These are phyloP conservation scores for Exophiala bonariae DNA, from an alignment of 2,329 filamentous ascomycete species.

Conservation along the genomic window DNA sequence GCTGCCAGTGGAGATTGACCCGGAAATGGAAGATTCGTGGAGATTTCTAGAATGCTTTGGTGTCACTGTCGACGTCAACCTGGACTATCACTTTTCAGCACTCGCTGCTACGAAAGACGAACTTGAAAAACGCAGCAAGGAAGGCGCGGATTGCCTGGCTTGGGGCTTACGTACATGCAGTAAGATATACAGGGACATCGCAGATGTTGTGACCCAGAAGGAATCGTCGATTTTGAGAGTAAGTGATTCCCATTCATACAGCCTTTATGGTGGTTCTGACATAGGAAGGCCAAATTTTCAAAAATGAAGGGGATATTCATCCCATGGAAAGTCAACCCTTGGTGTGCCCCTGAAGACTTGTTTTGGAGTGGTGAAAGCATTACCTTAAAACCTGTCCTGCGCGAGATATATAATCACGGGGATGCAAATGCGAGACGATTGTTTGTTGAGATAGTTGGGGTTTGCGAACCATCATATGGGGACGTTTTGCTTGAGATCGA, in stretches of 20 bases:
- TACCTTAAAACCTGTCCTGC: slow-evolving; percentile 1
- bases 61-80: not conserved
- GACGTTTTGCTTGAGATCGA: not conserved
- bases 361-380: not conserved
- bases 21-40: not conserved
- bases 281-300: not conserved
- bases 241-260: not conserved
- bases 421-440: not conserved
- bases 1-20: not conserved
- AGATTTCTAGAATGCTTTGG: not conserved
- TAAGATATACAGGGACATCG: not conserved
- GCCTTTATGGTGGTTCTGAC: not conserved
- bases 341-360: not conserved
- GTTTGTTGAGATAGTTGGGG: not conserved
- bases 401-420: not conserved
- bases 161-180: not conserved
- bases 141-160: too few species aligned
- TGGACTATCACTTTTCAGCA: not conserved
- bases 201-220: not conserved
- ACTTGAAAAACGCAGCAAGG: too few species aligned
- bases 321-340: not conserved
- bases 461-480: not conserved
- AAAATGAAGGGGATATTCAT: not conserved
- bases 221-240: not conserved
- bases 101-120: not conserved